phyloP scores from a whole-genome alignment of 148 eudicot genomes.

The Arbutus unedo region DNA sequence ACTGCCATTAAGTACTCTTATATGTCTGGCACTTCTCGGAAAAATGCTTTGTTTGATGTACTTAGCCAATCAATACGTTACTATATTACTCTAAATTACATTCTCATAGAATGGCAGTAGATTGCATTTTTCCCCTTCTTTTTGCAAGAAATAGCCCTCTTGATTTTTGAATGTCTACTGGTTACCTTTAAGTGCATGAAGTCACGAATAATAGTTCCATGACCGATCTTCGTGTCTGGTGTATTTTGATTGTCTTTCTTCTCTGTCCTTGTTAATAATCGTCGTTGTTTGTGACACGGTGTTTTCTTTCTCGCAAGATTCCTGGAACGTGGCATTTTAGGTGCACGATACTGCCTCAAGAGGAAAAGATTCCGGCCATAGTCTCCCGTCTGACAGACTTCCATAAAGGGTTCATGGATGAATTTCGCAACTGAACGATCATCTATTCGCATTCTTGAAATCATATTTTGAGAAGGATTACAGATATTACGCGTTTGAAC shows the following conservation, averaged over 20 bases:
- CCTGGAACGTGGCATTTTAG: conserved; percentile 96
- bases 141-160: not conserved
- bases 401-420: conserved; percentile 79
- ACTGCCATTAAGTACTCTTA: not conserved
- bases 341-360: conserved; percentile 91
- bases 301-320: conserved; percentile 37
- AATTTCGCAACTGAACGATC: conserved; percentile 46
- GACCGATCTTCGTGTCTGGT: not conserved
- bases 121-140: not conserved
- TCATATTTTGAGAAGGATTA: not conserved
- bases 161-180: not conserved
- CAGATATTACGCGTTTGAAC: not conserved
- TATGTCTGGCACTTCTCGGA: not conserved
- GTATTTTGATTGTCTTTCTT: not conserved
- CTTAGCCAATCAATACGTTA: not conserved
- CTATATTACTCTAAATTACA: not conserved
- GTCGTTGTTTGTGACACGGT: conserved; percentile 5
- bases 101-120: not conserved
- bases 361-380: conserved; percentile 86
- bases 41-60: not conserved
- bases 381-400: conserved; percentile 69
- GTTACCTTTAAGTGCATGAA: not conserved
- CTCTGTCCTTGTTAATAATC: not conserved
- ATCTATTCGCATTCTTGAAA: not conserved
- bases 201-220: not conserved